Evolutionary conservation across 2,329 filamentous ascomycete species (phyloP).

Genomic region (Sordariomycetes sp.): DNA sequence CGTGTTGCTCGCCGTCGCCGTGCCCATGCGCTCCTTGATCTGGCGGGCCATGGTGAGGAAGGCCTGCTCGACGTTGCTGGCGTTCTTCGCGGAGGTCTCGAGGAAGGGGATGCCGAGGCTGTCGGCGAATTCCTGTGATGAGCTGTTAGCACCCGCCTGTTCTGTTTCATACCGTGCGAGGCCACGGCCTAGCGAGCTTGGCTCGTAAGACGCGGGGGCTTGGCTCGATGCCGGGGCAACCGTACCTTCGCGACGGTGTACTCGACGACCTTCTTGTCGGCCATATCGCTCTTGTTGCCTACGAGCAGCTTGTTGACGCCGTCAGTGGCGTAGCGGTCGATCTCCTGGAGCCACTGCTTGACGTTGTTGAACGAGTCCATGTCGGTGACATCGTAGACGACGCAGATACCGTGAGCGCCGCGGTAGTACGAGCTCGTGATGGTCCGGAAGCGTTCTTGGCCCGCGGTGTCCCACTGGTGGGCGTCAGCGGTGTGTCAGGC

Average conservation of each 20-base stretch:
- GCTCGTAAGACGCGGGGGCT: neutral
- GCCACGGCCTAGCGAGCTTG: neutral
- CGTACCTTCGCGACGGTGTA: constrained; percentile 98
- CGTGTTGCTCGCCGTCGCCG: constrained; percentile 89
- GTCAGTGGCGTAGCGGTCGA: constrained; percentile 97
- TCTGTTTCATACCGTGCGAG: neutral
- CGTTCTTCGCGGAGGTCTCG: constrained; percentile 99
- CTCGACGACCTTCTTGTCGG: constrained; percentile 99
- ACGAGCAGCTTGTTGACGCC: constrained; percentile 99
- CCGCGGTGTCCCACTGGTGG: constrained; percentile 90
- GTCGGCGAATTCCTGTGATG: constrained; percentile 87
- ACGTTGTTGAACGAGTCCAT: constrained; percentile 99
- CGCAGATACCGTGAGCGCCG: constrained; percentile 97
- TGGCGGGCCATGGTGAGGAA: constrained; percentile 99
- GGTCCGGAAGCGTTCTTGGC: constrained; percentile 98
- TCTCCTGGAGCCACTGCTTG: constrained; percentile 99
- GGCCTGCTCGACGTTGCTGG: constrained; percentile 98
- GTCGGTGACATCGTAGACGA: constrained; percentile 99
- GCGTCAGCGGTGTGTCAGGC: neutral
- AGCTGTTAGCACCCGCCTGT: neutral
- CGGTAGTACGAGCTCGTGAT: constrained; percentile 99
- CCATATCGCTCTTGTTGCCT: constrained; percentile 99
- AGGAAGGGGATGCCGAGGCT: constrained; percentile 98
- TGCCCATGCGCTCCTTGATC: constrained; percentile 99
- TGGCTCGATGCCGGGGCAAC: neutral